phyloP scores from a whole-genome alignment of 768 basidiomycete species.

The Suillus decipiens region DNA sequence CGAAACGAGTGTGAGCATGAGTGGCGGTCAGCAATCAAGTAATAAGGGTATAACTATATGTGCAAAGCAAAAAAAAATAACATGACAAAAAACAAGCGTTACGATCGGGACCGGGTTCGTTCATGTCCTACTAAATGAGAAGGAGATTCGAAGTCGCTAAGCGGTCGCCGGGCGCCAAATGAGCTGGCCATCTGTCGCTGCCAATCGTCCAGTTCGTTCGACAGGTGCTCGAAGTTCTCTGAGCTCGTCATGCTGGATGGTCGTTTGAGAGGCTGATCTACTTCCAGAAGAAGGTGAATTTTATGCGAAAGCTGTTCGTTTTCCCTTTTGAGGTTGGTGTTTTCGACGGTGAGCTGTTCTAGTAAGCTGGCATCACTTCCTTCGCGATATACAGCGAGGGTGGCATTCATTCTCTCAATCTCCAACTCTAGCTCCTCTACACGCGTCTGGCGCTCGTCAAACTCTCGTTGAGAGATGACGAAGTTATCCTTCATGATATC shows the following conservation, averaged over 20 bases:
- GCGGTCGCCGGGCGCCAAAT: conserved; percentile 69
- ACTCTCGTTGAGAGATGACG: conserved; percentile 71
- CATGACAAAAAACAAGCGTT: conserved; percentile 22
- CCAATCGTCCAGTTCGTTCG: conserved; percentile 84
- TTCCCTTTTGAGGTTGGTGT: conserved; percentile 74
- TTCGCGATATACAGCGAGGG: conserved; percentile 71
- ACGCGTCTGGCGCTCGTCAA: conserved; percentile 73
- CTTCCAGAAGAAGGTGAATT: conserved; percentile 85
- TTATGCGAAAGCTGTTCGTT: conserved; percentile 91
- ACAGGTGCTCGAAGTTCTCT: conserved; percentile 81
- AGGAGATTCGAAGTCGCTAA: conserved; percentile 72
- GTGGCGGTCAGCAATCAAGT: conserved; percentile 34
- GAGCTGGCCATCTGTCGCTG: conserved; percentile 81
- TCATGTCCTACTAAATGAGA: conserved; percentile 47
- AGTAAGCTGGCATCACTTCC: conserved; percentile 75
- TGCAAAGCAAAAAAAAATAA: conserved; percentile 26
- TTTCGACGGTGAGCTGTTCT: conserved; percentile 84
- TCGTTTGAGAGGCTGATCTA: conserved; percentile 77
- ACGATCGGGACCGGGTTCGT: conserved; percentile 60
- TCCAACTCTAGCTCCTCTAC: conserved; percentile 83
- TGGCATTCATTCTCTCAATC: conserved; percentile 72
- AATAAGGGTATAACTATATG: conserved; percentile 40
- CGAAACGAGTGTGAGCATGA: conserved; percentile 57
- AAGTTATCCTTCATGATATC: conserved; percentile 70
- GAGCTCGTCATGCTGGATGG: conserved; percentile 79